Evolutionary conservation across 179 eudicot species (phyloP), one percentile per base, ranked within the genome.

Genomic region (Spergularia azorica): DNA sequence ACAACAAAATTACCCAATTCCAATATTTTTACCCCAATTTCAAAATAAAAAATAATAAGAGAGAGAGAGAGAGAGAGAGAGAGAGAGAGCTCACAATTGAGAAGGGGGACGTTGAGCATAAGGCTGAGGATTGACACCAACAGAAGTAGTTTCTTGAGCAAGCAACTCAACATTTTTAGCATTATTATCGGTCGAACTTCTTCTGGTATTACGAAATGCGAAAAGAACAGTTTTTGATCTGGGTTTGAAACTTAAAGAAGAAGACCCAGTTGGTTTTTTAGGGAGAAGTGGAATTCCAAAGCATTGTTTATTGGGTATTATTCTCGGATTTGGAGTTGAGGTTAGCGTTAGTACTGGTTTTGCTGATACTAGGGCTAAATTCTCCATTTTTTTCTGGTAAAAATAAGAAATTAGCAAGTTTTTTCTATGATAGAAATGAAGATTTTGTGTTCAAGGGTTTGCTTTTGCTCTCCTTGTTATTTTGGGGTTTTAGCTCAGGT

Each of bases 121-220:
- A 80, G 81, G 63, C 62, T 76, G 91, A 9, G 94, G 96, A 78
- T 80, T 89, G 63, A 85, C 91, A 38, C 88, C 96, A 74, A 89
- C 86, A 11, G 96, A 88, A 69, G 92, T 79, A 17, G 84, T 92
- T 67, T 86, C 83, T 77, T 84, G 84, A 74, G 84, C 93, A 85
- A 89, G 89, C 0, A 65, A 20, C 32, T 75, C 81, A 67, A 64
- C 70, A 67, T 43, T 67, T 9, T 67, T 11, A 67, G 36, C 16
- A 67, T 67, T 48, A 67, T 48, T 16, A 8, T 20, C 7, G 0
- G 52, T 38, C 55, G 7, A 12, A 38, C 26, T 81, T 77, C 61
- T 73, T 32, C 75, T 71, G 0, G 79, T 64, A 68, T 73, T 79
- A 14, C 65, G 55, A 18, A 80, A 69, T 3, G 83, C 81, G 43